These are phyloP conservation scores for Cocos nucifera DNA, from an alignment of 176 grass and related monocot genomes.

Conservation along the genomic window DNA sequence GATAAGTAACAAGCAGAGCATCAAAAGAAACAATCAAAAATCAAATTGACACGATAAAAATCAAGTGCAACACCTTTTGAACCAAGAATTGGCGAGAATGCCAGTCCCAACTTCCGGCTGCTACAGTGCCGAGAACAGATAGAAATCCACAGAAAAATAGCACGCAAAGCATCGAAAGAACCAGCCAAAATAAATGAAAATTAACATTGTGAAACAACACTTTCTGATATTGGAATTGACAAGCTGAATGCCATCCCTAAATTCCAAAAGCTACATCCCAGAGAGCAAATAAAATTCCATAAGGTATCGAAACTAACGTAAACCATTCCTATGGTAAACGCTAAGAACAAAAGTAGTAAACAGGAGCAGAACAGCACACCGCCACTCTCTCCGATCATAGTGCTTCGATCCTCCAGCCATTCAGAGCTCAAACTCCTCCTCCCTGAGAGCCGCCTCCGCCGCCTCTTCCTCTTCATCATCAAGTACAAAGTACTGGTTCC, in stretches of 20 bases:
- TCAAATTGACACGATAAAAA: no score
- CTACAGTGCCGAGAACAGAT: no score
- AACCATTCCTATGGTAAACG: neutral
- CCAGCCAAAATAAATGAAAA: neutral
- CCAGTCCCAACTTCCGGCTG: no score
- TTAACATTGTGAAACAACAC: neutral
- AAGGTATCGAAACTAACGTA: neutral
- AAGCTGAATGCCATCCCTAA: neutral
- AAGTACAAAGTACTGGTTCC: slow-evolving; percentile 81
- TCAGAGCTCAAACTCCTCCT: slow-evolving; percentile 97
- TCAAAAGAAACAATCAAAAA: no score
- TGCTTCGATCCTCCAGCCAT: neutral
- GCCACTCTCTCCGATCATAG: neutral
- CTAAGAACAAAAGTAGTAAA: neutral
- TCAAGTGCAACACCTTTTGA: no score
- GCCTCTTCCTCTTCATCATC: slow-evolving; percentile 90
- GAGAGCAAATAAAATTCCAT: neutral
- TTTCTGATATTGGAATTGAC: no score
- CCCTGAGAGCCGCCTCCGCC: slow-evolving; percentile 63
- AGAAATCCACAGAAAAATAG: no score
- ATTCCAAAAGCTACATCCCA: slow-evolving; percentile 1
- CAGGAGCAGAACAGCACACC: neutral
- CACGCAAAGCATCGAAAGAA: neutral
- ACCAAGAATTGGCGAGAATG: no score
- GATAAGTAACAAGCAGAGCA: no score